Evolutionary conservation across 2,329 filamentous ascomycete genomes (phyloP), one percentile per base, ranked within the genome.

Genomic region (Kalaharituber pfeilii): DNA sequence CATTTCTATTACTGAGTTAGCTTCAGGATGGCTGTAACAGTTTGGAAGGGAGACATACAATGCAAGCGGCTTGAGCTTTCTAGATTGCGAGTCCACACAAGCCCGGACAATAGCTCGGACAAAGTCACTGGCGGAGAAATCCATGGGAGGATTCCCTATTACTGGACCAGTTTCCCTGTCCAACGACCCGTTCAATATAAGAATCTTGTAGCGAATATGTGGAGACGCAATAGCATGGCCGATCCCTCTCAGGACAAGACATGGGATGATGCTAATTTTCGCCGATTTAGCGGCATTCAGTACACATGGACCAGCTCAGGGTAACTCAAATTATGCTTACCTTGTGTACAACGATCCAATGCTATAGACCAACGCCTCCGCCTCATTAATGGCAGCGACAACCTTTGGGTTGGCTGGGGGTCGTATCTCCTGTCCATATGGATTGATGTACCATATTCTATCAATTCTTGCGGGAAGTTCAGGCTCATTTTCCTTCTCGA

Each of bases 371-470:
- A 95, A 74, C 1, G 79, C 81, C 54, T 79, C 75, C 0, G 84
- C 76, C 1, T 71, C 69, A 15, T 71, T 70, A 1, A 96, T 67
- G 0, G 86, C 79, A 6, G 79, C 75, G 0, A 94, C 63, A 0
- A 89, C 86, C 51, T 86, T 80, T 0, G 86, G 81, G 64, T 94
- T 96, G 1, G 86, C 84, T 0, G 81, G 76, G 0, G 88, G 84
- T 18, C 81, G 79, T 61, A 96, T 95, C 68, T 95, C 88, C 66
- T 95, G 86, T n/a, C 89, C 89, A 67, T 95, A 96, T 0, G 89
- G 89, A 65, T 95, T 96, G 70, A 96, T 96, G 71, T 96, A 96
- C 86, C 87, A 96, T 28, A 96, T 75, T 2, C 88, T 72, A 53
- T 81, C 74, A 62, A 96, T 94, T 26, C 85, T 76, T 0, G 82